phyloP scores from a whole-genome alignment of 192 early-diverging fungal genomes.

The Podila epicladia region DNA sequence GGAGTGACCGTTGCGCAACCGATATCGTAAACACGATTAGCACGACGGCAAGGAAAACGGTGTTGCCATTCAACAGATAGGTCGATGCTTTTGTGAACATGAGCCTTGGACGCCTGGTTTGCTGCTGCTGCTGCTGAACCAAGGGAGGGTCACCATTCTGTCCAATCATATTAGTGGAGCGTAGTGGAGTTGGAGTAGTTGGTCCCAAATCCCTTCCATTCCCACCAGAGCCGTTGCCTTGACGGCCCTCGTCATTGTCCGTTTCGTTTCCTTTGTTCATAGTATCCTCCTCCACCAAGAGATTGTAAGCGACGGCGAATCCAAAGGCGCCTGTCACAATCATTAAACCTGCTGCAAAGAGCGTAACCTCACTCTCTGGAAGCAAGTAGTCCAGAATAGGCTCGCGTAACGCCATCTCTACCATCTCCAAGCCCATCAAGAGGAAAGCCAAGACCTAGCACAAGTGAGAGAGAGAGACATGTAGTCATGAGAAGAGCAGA shows the following conservation, averaged over 20 bases:
- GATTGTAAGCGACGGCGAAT: slow-evolving; percentile 32
- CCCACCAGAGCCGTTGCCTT: slow-evolving; percentile 11
- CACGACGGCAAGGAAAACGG: slow-evolving; percentile 7
- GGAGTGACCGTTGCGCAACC: slow-evolving; percentile 12
- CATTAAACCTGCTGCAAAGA: slow-evolving; percentile 15
- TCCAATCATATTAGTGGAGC: not conserved
- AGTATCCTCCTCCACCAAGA: slow-evolving; percentile 22
- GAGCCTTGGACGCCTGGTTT: slow-evolving; percentile 15
- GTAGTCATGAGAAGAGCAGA: slow-evolving; percentile 1
- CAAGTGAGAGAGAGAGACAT: not conserved
- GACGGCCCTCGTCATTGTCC: not conserved
- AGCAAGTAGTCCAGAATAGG: slow-evolving; percentile 31
- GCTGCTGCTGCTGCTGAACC: slow-evolving; percentile 6
- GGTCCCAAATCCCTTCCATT: slow-evolving; percentile 19
- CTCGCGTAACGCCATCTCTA: slow-evolving; percentile 29
- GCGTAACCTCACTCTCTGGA: slow-evolving; percentile 17
- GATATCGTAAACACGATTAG: slow-evolving; percentile 4
- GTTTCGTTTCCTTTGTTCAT: not conserved
- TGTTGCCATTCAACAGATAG: slow-evolving; percentile 10
- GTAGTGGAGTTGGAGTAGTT: slow-evolving; percentile 1
- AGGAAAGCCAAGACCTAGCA: slow-evolving; percentile 15
- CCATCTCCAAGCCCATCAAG: slow-evolving; percentile 28
- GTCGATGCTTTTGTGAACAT: slow-evolving; percentile 36
- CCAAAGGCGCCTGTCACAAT: slow-evolving; percentile 29
- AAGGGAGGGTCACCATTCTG: slow-evolving; percentile 4